These are phyloP conservation scores for Penicillium turbatum DNA, from an alignment of 495 filamentous ascomycete species.

Conservation along the genomic window DNA sequence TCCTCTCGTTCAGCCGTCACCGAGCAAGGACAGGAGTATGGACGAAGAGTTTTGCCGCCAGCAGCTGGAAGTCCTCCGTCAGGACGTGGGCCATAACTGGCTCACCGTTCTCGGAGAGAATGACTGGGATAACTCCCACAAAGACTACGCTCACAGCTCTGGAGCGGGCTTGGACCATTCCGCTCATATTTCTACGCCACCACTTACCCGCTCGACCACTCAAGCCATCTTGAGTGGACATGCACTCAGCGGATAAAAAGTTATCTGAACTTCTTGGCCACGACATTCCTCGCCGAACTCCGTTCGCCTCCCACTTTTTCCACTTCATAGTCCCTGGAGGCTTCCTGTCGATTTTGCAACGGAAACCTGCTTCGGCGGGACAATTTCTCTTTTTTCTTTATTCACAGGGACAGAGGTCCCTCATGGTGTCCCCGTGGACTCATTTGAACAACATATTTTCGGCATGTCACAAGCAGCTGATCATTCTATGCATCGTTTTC, in stretches of 20 bases:
- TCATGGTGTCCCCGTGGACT: neutral
- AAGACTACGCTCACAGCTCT: slow-evolving; percentile 31
- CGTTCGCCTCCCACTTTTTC: slow-evolving; percentile 3
- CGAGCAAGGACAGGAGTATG: slow-evolving; percentile 54
- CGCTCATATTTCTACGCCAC: slow-evolving; percentile 34
- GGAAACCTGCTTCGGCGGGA: neutral
- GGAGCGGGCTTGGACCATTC: slow-evolving; percentile 35
- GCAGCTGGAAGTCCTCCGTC: slow-evolving; percentile 78
- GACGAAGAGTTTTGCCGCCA: slow-evolving; percentile 76
- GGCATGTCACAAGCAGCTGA: slow-evolving; percentile 7
- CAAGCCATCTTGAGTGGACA: slow-evolving; percentile 52
- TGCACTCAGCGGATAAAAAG: slow-evolving; percentile 37
- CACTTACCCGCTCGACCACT: slow-evolving; percentile 36
- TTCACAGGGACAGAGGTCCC: neutral
- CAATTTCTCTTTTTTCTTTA: neutral
- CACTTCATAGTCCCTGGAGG: neutral
- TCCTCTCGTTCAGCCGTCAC: slow-evolving; percentile 15
- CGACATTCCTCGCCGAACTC: neutral
- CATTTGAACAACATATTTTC: slow-evolving; percentile 9
- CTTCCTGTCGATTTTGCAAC: neutral
- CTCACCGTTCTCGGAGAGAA: slow-evolving; percentile 81
- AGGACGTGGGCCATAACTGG: slow-evolving; percentile 80
- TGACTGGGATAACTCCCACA: slow-evolving; percentile 48
- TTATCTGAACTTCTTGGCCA: neutral
- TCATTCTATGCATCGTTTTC: slow-evolving; percentile 34